Evolutionary conservation across 1,284 basidiomycete genomes (phyloP).

Genomic region (Cryptococcus floricola): DNA sequence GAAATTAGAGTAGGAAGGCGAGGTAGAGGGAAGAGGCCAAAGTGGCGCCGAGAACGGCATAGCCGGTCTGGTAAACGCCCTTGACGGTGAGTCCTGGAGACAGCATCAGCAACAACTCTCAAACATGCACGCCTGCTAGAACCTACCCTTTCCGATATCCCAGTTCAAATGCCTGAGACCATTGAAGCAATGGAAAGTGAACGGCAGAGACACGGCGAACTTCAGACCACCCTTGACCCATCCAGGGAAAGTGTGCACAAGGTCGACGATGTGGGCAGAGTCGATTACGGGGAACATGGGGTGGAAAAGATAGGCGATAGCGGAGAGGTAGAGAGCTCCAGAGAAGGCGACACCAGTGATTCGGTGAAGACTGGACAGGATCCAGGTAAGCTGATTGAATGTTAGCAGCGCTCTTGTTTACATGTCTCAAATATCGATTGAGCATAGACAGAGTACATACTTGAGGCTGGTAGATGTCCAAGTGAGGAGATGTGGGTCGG

Average conservation of each 20-base stretch:
- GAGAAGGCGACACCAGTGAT: conserved; percentile 75
- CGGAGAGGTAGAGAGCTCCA: conserved; percentile 81
- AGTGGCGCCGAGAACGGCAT: conserved; percentile 77
- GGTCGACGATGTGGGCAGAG: conserved; percentile 70
- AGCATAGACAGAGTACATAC: conserved; percentile 39
- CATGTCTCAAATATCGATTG: too few relatives aligned
- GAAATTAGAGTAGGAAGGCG: conserved; percentile 52
- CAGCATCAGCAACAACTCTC: background rate
- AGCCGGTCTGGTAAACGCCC: conserved; percentile 72
- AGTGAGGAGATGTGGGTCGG: conserved; percentile 86
- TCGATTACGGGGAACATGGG: conserved; percentile 63
- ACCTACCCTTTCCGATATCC: conserved; percentile 86
- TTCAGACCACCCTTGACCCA: conserved; percentile 72
- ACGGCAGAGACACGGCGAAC: conserved; percentile 71
- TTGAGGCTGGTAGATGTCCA: conserved; percentile 95
- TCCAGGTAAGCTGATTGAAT: conserved; percentile 62
- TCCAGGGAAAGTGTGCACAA: conserved; percentile 62
- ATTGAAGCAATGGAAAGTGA: conserved; percentile 87
- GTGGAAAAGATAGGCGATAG: conserved; percentile 78
- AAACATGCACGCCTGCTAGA: background rate
- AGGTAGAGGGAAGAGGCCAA: conserved; percentile 67
- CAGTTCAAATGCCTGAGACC: conserved; percentile 87
- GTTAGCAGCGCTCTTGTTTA: background rate
- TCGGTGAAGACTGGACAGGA: conserved; percentile 79
- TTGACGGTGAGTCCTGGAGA: conserved; percentile 71